Evolutionary conservation across 805 yeast genomes (phyloP), one percentile per base, ranked within the genome.

Genomic region (Saccharomycopsis synnaedendra): DNA sequence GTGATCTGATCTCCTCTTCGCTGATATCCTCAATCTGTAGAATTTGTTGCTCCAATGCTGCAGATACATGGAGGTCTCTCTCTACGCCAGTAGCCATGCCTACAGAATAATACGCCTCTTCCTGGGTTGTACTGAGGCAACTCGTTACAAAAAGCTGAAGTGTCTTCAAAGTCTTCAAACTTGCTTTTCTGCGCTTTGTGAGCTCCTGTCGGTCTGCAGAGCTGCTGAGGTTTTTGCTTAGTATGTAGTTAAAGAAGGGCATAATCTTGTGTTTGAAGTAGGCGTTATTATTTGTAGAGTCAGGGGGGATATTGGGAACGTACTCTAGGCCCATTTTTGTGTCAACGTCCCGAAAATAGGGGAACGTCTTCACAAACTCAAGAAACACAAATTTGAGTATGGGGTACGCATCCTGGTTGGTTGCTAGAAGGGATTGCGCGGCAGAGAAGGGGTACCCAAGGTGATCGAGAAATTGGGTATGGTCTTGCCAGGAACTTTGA

Each of bases 241-340:
- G 82, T 65, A 93, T 80, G 47, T 81, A 75, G 59, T 88, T 95
- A 58, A 82, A 75, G 58, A 89, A 86, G 30, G 80, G 80, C 63
- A 89, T 96, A 0, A 88, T 80, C 43, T 82, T 80, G 42, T 67
- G 70, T 44, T 76, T 76, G 96, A 97, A 90, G 58, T 90, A 85
- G 44, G 77, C 76, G 40, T 74, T 72, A 41, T 75, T 71, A 39
- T 71, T 64, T 0, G 69, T 56, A 44, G 68, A 64, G 44, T 65
- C 66, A 19, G 43, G 32, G 10, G 9, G 41, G 6, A 5, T 9
- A 9, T 39, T 32, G 9, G 38, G n/a, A 5, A 29, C 27, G 9
- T 37, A 39, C 9, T 19, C 38, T 31, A 43, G 37, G 29, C 32
- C 32, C n/a, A 29, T 33, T 45, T 40, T 45, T 5, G n/a, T 29